Evolutionary conservation across 805 yeast species (phyloP).

Genomic region (Yarrowia sp.): DNA sequence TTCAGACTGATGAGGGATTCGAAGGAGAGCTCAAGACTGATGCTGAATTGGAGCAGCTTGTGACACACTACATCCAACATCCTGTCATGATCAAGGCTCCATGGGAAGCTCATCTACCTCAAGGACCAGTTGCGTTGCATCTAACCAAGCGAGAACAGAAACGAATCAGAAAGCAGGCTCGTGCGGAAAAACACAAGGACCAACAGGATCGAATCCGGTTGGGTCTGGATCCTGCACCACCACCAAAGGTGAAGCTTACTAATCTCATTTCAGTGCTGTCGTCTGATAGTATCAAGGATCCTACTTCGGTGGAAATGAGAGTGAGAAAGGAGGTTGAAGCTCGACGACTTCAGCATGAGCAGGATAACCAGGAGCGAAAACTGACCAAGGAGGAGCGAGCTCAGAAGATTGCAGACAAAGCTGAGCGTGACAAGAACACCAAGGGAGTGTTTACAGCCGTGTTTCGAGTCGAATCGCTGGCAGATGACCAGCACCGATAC

Average conservation of each 20-base stretch:
- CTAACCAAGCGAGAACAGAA: constrained; percentile 81
- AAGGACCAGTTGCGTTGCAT: constrained; percentile 56
- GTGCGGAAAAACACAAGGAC: constrained; percentile 69
- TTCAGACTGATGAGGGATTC: constrained; percentile 51
- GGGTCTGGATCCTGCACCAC: constrained; percentile 87
- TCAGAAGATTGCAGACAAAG: constrained; percentile 57
- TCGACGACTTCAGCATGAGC: constrained; percentile 64
- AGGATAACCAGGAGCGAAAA: constrained; percentile 66
- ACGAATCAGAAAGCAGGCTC: constrained; percentile 70
- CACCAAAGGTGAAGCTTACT: constrained; percentile 82
- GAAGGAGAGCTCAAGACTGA: constrained; percentile 39
- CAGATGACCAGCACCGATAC: constrained; percentile 70
- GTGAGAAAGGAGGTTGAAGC: constrained; percentile 74
- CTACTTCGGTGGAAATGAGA: constrained; percentile 79
- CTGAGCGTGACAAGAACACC: constrained; percentile 53
- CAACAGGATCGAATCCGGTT: constrained; percentile 76
- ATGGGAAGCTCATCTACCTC: constrained; percentile 58
- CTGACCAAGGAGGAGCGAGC: constrained; percentile 63
- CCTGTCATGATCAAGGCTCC: constrained; percentile 72
- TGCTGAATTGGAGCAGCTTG: constrained; percentile 53
- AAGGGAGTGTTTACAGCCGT: constrained; percentile 66
- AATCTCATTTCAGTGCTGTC: constrained; percentile 88
- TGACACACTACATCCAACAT: constrained; percentile 79
- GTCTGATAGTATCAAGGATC: constrained; percentile 84
- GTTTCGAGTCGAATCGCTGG: constrained; percentile 61